Conservation (phyloP, 2,329 filamentous ascomycete genomes). For the Aspergillus sp. region DNA sequence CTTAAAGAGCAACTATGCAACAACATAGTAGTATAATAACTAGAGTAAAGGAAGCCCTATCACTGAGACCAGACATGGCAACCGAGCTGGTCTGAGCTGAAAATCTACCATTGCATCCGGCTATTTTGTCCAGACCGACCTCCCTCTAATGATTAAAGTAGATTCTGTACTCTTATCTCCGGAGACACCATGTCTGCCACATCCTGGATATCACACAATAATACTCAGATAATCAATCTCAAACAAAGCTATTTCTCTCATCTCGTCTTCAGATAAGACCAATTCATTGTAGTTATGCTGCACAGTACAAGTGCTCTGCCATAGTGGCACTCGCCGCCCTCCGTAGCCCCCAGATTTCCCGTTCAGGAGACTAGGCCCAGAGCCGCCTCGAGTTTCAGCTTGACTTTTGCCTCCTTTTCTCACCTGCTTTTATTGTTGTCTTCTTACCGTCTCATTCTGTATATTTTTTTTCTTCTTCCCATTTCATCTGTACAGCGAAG, state of each 20-base stretch:
- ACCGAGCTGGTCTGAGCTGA: too few species aligned
- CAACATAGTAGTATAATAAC: not conserved
- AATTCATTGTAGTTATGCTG: not conserved
- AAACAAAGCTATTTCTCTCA: not conserved
- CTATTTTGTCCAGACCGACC: too few species aligned
- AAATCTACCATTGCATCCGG: too few species aligned
- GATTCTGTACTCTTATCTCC: too few species aligned
- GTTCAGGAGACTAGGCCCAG: not conserved
- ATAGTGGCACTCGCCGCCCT: not conserved
- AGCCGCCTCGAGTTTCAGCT: too few species aligned
- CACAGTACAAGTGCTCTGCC: not conserved
- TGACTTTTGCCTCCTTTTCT: not conserved
- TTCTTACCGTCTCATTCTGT: not conserved
- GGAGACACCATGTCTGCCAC: not conserved
- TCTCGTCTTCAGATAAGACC: not conserved
- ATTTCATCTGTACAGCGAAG: constrained; percentile 2
- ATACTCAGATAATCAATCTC: not conserved
- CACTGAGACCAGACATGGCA: too few species aligned
- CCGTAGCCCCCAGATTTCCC: not conserved
- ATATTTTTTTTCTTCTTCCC: constrained; percentile 4
- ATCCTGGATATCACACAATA: too few species aligned
- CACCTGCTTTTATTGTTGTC: not conserved
- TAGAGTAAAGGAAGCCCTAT: not conserved
- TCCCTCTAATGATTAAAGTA: too few species aligned
- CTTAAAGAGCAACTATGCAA: too few species aligned